Evolutionary conservation across 257 asterid species (phyloP), one percentile per base, ranked within the genome.

Genomic region (Nicotiana tabacum): DNA sequence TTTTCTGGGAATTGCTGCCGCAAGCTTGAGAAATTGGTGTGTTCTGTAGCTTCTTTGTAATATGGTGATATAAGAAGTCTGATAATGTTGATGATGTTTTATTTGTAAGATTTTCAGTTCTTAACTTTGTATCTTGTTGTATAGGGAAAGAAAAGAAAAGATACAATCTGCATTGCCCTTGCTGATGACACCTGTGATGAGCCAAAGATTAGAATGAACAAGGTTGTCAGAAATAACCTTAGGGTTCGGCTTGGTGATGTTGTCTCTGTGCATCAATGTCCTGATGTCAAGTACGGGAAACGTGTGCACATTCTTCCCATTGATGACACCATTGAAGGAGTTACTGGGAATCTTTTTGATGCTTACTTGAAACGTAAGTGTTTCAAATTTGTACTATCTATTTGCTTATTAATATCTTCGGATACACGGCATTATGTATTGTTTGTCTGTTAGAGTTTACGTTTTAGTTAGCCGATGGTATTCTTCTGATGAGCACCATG

Each of bases 221-320:
- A 93, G 88, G 95, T 93, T 82, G 95, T 92, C 76, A 88, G 97
- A 78, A 85, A 84, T 82, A 93, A 93, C 88, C 93, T 93, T 55
- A 93, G 95, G 91, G 94, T 93, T 72, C 88, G 96, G 86, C 97
- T 93, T n/a, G 97, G 95, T 62, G 97, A 93, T 84, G 97, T 93
- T 78, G 92, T 93, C 64, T 93, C 97, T 56, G 97, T 93, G 46
- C 95, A 92, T 87, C 97, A 93, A 72, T 93, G 97, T 83, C 91
- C 97, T 87, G 97, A 93, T 82, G 97, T 93, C 83, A 92, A 93
- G 84, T 93, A 93, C 82, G 97, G 97, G 79, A 92, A 90, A 83
- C 97, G 97, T 70, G 95, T 93, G 33, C 97, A 93, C 91, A 89
- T 92, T 84, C 97, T 93, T 81, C 97, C 97, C 51, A 77, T 93